Evolutionary conservation across 306 rosid species (phyloP).

Genomic region (Trifolium fragiferum): DNA sequence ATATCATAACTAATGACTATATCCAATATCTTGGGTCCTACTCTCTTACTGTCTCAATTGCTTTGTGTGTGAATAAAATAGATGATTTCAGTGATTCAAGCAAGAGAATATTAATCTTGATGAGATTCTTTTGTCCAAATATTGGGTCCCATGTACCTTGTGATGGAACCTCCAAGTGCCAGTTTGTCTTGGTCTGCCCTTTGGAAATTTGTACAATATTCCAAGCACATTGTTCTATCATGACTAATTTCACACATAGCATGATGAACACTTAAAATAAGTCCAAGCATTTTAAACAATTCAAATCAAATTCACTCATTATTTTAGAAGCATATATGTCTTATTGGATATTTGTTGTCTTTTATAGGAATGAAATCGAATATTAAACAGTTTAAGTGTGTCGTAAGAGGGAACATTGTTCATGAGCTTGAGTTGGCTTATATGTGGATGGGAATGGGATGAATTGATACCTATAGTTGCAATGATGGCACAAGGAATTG

Average conservation of each 20-base stretch:
- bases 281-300: slow-evolving; percentile 14
- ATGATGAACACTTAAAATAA: slow-evolving; percentile 24
- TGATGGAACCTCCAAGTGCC: slow-evolving; percentile 30
- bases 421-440: slow-evolving; percentile 31
- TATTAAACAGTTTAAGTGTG: slow-evolving; percentile 33
- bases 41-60: slow-evolving; percentile 1
- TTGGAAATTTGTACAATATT: slow-evolving; percentile 23
- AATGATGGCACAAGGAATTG: neutral
- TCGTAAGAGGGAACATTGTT: slow-evolving; percentile 20
- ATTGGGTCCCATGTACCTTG: slow-evolving; percentile 40
- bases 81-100: slow-evolving; percentile 7
- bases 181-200: slow-evolving; percentile 9
- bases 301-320: slow-evolving; percentile 5
- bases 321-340: neutral
- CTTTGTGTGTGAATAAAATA: slow-evolving; percentile 31
- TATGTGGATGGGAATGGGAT: neutral
- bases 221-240: slow-evolving; percentile 10
- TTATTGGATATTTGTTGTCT: slow-evolving; percentile 22
- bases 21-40: slow-evolving; percentile 34
- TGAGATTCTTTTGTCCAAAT: slow-evolving; percentile 33
- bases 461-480: slow-evolving; percentile 2
- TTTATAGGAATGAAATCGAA: slow-evolving; percentile 21
- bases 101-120: slow-evolving; percentile 29
- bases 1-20: slow-evolving; percentile 26
- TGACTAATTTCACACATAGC: slow-evolving; percentile 8